phyloP scores from a whole-genome alignment of 495 filamentous ascomycete species.

The Aspergillus sclerotioniger region DNA sequence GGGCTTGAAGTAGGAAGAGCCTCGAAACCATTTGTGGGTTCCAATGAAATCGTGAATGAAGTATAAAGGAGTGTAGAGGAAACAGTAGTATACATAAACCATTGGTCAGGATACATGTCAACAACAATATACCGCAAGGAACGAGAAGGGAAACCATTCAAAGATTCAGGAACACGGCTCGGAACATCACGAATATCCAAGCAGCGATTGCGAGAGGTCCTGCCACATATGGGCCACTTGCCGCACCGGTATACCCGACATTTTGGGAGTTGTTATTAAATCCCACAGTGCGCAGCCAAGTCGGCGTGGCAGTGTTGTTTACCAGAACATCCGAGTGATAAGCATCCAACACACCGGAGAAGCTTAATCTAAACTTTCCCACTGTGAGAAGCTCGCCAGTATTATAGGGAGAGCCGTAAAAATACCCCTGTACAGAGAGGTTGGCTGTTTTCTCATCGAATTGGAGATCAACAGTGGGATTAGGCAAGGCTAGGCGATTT shows the following conservation, averaged over 20 bases:
- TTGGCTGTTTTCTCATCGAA: background rate
- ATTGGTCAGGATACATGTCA: no score
- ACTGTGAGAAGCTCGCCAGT: background rate
- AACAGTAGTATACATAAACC: no score
- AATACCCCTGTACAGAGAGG: background rate
- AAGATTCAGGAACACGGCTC: no score
- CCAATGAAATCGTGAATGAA: no score
- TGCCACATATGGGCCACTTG: background rate
- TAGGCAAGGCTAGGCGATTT: background rate
- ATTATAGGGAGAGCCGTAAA: background rate
- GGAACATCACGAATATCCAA: no score
- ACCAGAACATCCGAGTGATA: conserved; percentile 20
- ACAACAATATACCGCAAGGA: no score
- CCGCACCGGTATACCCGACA: conserved; percentile 2
- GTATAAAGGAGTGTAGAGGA: no score
- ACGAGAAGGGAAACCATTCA: no score
- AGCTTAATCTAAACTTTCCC: background rate
- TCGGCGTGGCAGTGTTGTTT: conserved; percentile 10
- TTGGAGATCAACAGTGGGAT: background rate
- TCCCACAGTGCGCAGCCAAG: conserved; percentile 17
- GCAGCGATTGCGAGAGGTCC: no score
- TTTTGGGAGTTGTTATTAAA: conserved; percentile 15
- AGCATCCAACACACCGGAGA: conserved; percentile 9
- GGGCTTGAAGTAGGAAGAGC: no score
- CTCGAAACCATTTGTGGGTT: no score